Evolutionary conservation across 23 red algal species (phyloP).

Genomic region (Pyropia yezoensis): DNA sequence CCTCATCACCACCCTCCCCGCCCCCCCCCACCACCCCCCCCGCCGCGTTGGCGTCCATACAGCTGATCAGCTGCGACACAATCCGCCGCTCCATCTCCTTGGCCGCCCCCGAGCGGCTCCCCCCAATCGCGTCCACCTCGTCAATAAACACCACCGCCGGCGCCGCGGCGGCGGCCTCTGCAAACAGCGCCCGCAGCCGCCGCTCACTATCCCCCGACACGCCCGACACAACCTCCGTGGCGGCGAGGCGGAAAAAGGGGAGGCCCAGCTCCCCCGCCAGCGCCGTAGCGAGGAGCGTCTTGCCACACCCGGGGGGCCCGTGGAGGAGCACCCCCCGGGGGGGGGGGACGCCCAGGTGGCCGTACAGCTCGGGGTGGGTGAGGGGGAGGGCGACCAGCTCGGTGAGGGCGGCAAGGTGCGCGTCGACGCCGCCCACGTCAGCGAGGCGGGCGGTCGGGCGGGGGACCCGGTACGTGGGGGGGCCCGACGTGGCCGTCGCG

Average conservation of each 20-base stretch:
- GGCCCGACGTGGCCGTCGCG: too few relatives aligned
- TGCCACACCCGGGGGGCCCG: conserved; percentile 92
- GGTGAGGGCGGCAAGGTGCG: conserved; percentile 17
- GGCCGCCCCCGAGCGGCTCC: conserved; percentile 41
- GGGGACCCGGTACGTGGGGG: conserved; percentile 13
- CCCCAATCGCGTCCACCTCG: conserved; percentile 83
- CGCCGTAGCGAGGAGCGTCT: conserved; percentile 79
- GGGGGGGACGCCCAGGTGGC: conserved; percentile 71
- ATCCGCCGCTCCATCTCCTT: conserved; percentile 86
- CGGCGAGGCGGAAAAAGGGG: conserved; percentile 63
- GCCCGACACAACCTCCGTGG: conserved; percentile 75
- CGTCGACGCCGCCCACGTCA: conserved; percentile 53
- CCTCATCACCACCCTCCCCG: too few relatives aligned
- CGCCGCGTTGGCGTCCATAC: conserved; percentile 52
- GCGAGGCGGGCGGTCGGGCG: conserved; percentile 40
- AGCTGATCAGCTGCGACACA: conserved; percentile 69
- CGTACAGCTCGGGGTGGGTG: conserved; percentile 38
- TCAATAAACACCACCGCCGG: conserved; percentile 95
- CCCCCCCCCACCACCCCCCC: too few relatives aligned
- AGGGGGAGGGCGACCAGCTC: conserved; percentile 93
- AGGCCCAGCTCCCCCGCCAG: conserved; percentile 91
- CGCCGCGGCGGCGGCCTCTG: conserved; percentile 27
- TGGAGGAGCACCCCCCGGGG: conserved; percentile 90
- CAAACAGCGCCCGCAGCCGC: conserved; percentile 60
- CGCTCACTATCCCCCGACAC: conserved; percentile 83